phyloP scores from a whole-genome alignment of 2,329 filamentous ascomycete genomes.

The Aureobasidium sp. region DNA sequence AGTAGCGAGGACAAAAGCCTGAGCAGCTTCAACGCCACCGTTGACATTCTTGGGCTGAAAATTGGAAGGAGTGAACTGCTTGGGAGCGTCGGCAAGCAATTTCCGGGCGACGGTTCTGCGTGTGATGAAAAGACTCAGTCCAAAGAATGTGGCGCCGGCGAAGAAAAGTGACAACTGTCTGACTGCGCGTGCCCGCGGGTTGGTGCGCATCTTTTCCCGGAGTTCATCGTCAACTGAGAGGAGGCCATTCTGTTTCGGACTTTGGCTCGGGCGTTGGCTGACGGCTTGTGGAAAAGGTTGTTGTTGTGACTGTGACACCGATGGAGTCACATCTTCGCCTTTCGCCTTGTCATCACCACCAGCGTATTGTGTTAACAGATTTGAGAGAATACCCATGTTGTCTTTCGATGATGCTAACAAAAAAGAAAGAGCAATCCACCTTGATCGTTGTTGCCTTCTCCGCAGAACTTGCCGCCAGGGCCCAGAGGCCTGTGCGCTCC shows the following conservation, averaged over 20 bases:
- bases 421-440: background rate
- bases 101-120: conserved; percentile 56
- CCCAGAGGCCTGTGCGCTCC: background rate
- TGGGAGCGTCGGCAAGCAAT: conserved; percentile 52
- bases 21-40: conserved; percentile 63
- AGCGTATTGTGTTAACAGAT: background rate
- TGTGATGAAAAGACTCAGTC: conserved; percentile 58
- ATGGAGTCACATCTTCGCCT: background rate
- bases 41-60: conserved; percentile 43
- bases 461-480: background rate
- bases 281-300: background rate
- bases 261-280: background rate
- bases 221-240: conserved; percentile 6
- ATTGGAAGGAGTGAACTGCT: conserved; percentile 62
- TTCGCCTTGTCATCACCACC: background rate
- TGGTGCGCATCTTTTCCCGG: conserved; percentile 12
- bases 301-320: background rate
- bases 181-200: conserved; percentile 17
- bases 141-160: conserved; percentile 66
- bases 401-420: background rate
- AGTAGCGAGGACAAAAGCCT: conserved; percentile 79
- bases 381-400: conserved; percentile 10
- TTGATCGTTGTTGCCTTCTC: conserved; percentile 4
- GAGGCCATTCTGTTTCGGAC: conserved; percentile 9
- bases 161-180: conserved; percentile 48